Conservation (phyloP, 495 filamentous ascomycete species). For the Rusavskia elegans region DNA sequence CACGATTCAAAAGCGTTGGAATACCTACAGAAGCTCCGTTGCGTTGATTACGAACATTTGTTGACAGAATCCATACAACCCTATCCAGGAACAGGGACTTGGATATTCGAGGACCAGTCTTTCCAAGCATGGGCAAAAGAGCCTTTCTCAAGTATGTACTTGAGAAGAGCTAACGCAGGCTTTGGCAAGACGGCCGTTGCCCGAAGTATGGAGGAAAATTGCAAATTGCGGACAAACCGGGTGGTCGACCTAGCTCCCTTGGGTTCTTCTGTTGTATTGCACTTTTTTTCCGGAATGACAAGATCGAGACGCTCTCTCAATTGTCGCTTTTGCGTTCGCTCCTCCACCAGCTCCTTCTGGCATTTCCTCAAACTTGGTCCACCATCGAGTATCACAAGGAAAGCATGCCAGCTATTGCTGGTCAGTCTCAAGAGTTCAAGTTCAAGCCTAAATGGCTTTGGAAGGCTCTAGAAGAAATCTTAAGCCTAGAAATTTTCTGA, state of each 20-base stretch:
- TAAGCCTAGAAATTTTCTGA: background rate
- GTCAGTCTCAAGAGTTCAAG: background rate
- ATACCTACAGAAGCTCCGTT: background rate
- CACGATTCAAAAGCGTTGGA: background rate
- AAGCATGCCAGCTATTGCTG: background rate
- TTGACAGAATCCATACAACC: background rate
- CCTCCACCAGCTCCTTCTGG: background rate
- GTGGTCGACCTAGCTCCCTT: background rate
- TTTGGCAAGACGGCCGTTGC: slow-evolving; percentile 1
- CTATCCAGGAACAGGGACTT: background rate
- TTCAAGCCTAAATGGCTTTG: background rate
- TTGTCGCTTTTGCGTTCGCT: background rate
- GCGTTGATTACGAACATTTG: background rate
- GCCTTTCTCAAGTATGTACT: background rate
- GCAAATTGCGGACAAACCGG: background rate
- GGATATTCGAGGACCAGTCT: background rate
- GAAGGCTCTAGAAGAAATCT: background rate
- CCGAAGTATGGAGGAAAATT: background rate
- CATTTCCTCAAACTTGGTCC: background rate
- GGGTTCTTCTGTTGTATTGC: background rate
- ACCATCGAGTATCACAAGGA: background rate
- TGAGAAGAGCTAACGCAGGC: background rate
- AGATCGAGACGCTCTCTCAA: background rate
- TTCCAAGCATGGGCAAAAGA: background rate
- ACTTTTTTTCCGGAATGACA: background rate